These are phyloP conservation scores for Cercospora sp. DNA, from an alignment of 2,329 filamentous ascomycete species.

Conservation along the genomic window DNA sequence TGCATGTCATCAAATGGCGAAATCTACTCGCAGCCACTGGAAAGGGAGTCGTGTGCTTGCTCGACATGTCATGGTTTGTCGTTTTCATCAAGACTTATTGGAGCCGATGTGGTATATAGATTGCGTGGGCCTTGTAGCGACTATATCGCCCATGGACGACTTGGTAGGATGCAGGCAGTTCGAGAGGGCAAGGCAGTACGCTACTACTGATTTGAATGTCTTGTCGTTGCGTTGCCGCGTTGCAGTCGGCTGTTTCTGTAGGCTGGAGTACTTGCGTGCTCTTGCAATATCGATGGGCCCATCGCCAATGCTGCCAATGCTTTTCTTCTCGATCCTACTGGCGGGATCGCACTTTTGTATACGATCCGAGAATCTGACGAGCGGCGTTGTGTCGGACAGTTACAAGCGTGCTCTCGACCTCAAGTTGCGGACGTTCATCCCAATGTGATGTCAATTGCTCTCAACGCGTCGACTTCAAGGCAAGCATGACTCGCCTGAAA, in stretches of 20 bases:
- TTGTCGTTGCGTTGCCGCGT: neutral
- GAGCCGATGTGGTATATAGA: neutral
- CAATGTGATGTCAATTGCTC: neutral
- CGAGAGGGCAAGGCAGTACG: neutral
- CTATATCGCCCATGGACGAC: neutral
- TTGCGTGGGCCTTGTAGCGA: neutral
- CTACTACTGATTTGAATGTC: neutral
- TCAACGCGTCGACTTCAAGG: neutral
- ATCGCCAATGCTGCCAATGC: neutral
- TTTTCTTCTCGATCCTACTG: neutral
- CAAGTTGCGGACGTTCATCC: neutral
- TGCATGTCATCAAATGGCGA: neutral
- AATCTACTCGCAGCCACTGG: neutral
- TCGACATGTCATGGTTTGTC: neutral
- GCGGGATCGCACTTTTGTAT: neutral
- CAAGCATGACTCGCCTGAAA: neutral
- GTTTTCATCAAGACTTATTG: neutral
- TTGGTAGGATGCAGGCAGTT: neutral
- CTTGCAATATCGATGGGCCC: neutral
- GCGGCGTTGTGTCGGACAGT: neutral
- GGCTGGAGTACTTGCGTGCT: neutral
- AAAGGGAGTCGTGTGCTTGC: neutral
- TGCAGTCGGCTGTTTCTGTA: neutral
- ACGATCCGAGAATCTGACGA: neutral
- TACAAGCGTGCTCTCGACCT: neutral